phyloP scores from a whole-genome alignment of 2,329 filamentous ascomycete species.

The Trichophyton benhamiae region DNA sequence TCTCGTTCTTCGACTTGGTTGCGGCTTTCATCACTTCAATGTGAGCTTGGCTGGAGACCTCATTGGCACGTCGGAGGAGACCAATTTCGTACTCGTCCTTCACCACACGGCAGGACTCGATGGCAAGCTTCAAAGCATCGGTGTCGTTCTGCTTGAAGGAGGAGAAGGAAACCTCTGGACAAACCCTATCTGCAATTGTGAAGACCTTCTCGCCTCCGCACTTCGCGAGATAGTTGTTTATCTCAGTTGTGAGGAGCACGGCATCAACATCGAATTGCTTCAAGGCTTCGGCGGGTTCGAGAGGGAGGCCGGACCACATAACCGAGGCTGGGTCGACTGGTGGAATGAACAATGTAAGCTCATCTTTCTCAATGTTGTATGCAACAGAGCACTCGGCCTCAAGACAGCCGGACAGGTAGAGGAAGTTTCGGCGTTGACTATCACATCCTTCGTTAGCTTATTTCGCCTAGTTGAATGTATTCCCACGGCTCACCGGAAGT shows the following conservation, averaged over 20 bases:
- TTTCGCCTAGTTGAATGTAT: neutral
- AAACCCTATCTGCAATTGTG: conserved; percentile 67
- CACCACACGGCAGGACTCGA: conserved; percentile 67
- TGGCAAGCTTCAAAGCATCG: conserved; percentile 51
- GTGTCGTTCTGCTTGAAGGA: conserved; percentile 55
- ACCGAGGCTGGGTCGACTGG: conserved; percentile 76
- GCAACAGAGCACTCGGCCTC: conserved; percentile 68
- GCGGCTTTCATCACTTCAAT: conserved; percentile 56
- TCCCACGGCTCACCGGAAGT: conserved; percentile 52
- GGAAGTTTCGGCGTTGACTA: conserved; percentile 75
- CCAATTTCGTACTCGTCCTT: conserved; percentile 80
- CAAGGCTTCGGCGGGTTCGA: conserved; percentile 62
- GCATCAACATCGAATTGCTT: conserved; percentile 69
- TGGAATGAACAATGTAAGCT: conserved; percentile 80
- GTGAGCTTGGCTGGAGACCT: conserved; percentile 67
- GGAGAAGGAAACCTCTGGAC: conserved; percentile 57
- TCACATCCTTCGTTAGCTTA: neutral
- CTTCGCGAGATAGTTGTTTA: conserved; percentile 58
- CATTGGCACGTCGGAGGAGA: conserved; percentile 68
- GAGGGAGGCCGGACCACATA: conserved; percentile 83
- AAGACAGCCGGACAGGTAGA: conserved; percentile 79
- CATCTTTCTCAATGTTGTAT: conserved; percentile 63
- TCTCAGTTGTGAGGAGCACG: conserved; percentile 58
- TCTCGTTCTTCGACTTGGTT: conserved; percentile 57
- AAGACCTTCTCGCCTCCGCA: conserved; percentile 46